phyloP scores from a whole-genome alignment of 805 yeast genomes.

The Candida broadrunensis region DNA sequence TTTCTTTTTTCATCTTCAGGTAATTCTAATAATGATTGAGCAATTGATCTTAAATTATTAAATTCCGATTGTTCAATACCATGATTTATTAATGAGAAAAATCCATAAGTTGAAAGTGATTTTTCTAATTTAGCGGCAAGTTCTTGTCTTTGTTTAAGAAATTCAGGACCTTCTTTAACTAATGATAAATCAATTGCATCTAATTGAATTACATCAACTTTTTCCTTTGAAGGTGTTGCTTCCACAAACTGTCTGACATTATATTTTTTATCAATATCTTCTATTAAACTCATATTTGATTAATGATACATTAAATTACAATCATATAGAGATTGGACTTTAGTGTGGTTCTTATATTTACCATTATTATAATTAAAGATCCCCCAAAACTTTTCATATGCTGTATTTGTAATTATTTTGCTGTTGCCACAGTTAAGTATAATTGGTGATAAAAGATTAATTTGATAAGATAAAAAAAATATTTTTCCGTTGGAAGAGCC shows the following conservation, averaged over 20 bases:
- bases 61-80: conserved; percentile 31
- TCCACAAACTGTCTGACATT: conserved; percentile 21
- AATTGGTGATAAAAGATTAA: no score
- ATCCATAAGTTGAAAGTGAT: conserved; percentile 40
- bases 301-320: no score
- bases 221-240: conserved; percentile 14
- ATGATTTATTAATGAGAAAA: conserved; percentile 39
- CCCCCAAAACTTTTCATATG: no score
- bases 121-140: conserved; percentile 36
- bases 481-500: no score
- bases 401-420: no score
- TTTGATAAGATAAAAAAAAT: no score
- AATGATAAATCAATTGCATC: conserved; percentile 33
- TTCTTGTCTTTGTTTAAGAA: conserved; percentile 18
- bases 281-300: conserved; percentile 9
- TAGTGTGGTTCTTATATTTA: no score
- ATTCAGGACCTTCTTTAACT: conserved; percentile 35
- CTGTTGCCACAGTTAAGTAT: no score
- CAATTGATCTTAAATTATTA: conserved; percentile 31
- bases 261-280: conserved; percentile 15
- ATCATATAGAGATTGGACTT: no score
- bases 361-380: no score
- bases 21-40: conserved; percentile 38
- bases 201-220: conserved; percentile 19
- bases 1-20: conserved; percentile 36